Conservation (phyloP, 176 grass and related monocot species). For the Musa troglodytarum region DNA sequence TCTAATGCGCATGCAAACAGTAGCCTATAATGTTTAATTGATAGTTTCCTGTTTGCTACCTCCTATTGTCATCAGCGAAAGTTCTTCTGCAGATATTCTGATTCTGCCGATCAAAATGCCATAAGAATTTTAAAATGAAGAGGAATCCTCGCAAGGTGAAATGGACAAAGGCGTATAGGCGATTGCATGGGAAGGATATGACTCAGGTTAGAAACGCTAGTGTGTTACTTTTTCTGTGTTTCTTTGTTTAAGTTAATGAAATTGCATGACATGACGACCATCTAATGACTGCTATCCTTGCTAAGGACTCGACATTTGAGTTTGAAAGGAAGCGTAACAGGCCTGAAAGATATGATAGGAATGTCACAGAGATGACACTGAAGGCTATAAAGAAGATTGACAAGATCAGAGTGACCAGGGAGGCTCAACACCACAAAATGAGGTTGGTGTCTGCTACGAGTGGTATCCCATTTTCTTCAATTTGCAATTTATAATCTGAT, state of each 20-base stretch:
- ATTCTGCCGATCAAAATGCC: conserved; percentile 95
- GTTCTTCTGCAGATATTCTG: conserved; percentile 49
- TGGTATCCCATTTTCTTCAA: background rate
- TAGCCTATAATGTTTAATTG: no score
- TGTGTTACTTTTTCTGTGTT: no score
- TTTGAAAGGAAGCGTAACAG: conserved; percentile 95
- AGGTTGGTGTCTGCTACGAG: no score
- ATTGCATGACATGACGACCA: no score
- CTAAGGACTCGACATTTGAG: conserved; percentile 80
- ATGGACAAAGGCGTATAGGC: conserved; percentile 84
- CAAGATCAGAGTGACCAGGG: conserved; percentile 55
- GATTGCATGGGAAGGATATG: conserved; percentile 91
- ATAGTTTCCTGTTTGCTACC: background rate
- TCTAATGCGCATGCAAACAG: no score
- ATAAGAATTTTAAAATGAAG: conserved; percentile 99
- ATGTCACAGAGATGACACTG: conserved; percentile 41
- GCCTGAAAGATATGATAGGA: conserved; percentile 79
- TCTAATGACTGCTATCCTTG: no score
- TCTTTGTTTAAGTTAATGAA: no score
- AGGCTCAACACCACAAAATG: conserved; percentile 35
- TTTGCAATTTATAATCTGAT: background rate
- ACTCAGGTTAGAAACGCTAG: conserved; percentile 34
- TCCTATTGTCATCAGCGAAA: background rate
- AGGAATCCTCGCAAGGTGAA: conserved; percentile 99
- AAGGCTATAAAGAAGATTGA: conserved; percentile 62